Evolutionary conservation across 345 rosid genomes (phyloP), one percentile per base, ranked within the genome.

Genomic region (Lepidium didymum): DNA sequence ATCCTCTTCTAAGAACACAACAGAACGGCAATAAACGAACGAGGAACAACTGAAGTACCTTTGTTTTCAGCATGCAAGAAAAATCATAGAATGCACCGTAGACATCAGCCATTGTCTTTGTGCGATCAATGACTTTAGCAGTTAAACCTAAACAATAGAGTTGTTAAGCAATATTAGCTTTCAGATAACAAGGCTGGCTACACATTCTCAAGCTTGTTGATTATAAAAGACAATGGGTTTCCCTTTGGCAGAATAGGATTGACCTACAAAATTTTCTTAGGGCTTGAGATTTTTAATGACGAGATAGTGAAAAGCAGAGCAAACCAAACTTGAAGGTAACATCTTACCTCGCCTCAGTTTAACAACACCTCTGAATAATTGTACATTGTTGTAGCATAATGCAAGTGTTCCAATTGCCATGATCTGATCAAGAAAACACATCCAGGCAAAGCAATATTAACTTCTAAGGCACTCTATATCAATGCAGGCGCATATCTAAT

Each of bases 381-480:
- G 89, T 33, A 89, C 68, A 76, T 91, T 89, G 86, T 87, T 84
- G 80, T 87, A 86, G 83, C 99, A 91, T 59, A 91, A 62, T 56
- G 94, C 96, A 63, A 91, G 81, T 27, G 99, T 95, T 78, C 97
- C 99, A 74, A 91, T 89, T 42, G 96, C 96, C 97, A 91, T 91
- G 77, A 87, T 78, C 99, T 95, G 73, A 63, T 64, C 79, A 72
- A 41, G 64, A 43, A 68, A 62, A 72, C 59, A 80, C 37, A 67
- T n/a, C 57, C 64, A 59, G 69, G 31, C 63, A 74, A 78, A 75
- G 15, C 7, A 2, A 61, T 49, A 35, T 67, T 29, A 25, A 51
- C 33, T 63, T 23, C 38, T 47, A 69, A 36, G 56, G 27, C 15
- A 50, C 9, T 15, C 7, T 25, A 58, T 66, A 41, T 21, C 49